Percentiles rank a stretch among this genome's conserved stretches.
phyloP scores from a whole-genome alignment of 2,329 filamentous ascomycete genomes.

The Xylariaceae sp. region DNA sequence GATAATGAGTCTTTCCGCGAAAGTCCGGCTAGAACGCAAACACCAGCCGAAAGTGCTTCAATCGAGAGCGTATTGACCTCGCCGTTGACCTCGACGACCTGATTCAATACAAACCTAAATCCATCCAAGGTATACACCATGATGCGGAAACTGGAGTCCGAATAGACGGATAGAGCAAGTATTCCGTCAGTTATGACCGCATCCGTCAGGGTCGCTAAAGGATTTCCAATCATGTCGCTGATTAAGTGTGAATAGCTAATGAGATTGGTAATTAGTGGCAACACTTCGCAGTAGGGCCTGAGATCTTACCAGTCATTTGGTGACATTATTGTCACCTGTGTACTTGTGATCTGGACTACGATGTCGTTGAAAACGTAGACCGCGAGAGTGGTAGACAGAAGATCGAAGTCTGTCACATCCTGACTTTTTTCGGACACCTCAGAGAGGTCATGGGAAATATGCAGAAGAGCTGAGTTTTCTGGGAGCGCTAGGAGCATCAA shows the following conservation, averaged over 20 bases:
- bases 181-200: slow-evolving; percentile 39
- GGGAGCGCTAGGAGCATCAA: slow-evolving; percentile 48
- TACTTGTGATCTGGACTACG: slow-evolving; percentile 54
- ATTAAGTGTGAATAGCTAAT: slow-evolving; percentile 31
- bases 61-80: slow-evolving; percentile 48
- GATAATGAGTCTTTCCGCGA: slow-evolving; percentile 18
- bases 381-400: slow-evolving; percentile 49
- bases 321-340: slow-evolving; percentile 39
- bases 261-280: slow-evolving; percentile 19
- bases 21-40: slow-evolving; percentile 26
- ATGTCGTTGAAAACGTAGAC: slow-evolving; percentile 35
- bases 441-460: slow-evolving; percentile 46
- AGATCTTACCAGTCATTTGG: slow-evolving; percentile 36
- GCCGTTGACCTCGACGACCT: slow-evolving; percentile 38
- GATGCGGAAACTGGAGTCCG: slow-evolving; percentile 36
- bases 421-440: slow-evolving; percentile 42
- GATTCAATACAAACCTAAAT: slow-evolving; percentile 29
- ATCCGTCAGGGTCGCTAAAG: slow-evolving; percentile 37
- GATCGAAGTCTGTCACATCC: slow-evolving; percentile 46
- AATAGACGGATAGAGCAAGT: slow-evolving; percentile 43
- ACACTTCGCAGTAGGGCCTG: slow-evolving; percentile 4
- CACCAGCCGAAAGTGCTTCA: slow-evolving; percentile 13
- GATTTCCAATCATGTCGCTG: slow-evolving; percentile 33
- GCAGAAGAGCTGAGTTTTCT: slow-evolving; percentile 45
- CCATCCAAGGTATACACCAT: slow-evolving; percentile 39